These are phyloP conservation scores for Quercus mongolica DNA, from an alignment of 306 rosid genomes.

Conservation along the genomic window DNA sequence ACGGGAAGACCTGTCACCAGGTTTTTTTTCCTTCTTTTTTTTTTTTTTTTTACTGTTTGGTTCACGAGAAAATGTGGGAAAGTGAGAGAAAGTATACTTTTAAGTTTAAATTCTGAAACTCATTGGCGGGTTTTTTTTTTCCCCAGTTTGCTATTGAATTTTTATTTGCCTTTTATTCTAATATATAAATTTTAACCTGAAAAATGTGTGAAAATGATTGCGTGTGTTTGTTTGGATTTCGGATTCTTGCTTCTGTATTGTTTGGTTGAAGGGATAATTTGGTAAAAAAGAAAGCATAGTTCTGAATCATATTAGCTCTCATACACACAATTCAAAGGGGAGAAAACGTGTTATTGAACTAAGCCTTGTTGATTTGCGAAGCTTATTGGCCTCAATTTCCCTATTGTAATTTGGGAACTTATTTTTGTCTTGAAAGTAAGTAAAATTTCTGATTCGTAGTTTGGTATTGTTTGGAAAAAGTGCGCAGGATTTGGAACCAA, in stretches of 20 bases:
- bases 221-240: neutral
- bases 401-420: neutral
- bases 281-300: neutral
- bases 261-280: neutral
- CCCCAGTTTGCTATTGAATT: neutral
- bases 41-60: neutral
- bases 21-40: constrained; percentile 3
- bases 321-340: no score
- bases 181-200: no score
- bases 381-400: no score
- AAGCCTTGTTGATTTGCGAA: no score
- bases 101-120: no score
- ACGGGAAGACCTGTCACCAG: constrained; percentile 53
- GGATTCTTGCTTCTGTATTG: neutral
- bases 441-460: neutral
- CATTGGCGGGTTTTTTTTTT: no score
- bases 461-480: neutral
- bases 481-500: no score
- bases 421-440: neutral
- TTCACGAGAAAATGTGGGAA: no score
- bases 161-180: no score
- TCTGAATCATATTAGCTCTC: no score
- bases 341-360: no score
- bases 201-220: no score
- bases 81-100: neutral